Base-by-base conservation (phyloP, 371 early-diverging fungal species). In the Syncephalis plumigaleata region DNA sequence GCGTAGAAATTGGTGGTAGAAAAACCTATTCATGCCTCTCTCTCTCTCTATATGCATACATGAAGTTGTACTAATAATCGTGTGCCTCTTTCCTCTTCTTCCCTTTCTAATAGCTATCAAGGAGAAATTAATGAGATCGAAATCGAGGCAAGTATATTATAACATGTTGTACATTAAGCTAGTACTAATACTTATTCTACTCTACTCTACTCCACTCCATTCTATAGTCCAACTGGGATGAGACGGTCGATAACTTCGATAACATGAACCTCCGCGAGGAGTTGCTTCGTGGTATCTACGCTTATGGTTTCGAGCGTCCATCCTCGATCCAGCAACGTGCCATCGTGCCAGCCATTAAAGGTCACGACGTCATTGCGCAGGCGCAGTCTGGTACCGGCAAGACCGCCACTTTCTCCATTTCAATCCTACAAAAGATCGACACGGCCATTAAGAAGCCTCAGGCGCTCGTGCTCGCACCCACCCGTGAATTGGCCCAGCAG, bases 331-430 rank as follows among this genome's bases (percentile, higher is more conserved):
- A 92, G 67, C 84, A 87, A 58, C 75, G 85, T 60, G 91, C 91
- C 53, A 92, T 92, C 53, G 65, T 78, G 65, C 84, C 87, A 42
- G 84, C 91, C 38, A 64, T 83, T 53, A 73, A 70, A 65, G 84
- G 82, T 24, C 77, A 76, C 55, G 89, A 93, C 70, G 87, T 91
- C 53, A 88, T 88, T 58, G 90, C 90, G 27, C 93, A 93, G 67
- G 91, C 94, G 31, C 91, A 93, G 63, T 92, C 91, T 55, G 96
- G 97, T 66, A 95, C 95, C 44, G 97, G 97, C 57, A 96, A 96
- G 60, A 95, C 95, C 22, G 95, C 89, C 50, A 92, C 94, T 42
- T 91, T 95, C 77, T 87, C 85, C 42, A 86, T 96, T 56, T 83
- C 83, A 22, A 75, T 87, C 43, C 72, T 96, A 45, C 91, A 94